Percentiles rank a stretch among this genome's conserved stretches.
These are phyloP conservation scores for Nicotiana sylvestris DNA, from an alignment of 257 asterid species.

Conservation along the genomic window DNA sequence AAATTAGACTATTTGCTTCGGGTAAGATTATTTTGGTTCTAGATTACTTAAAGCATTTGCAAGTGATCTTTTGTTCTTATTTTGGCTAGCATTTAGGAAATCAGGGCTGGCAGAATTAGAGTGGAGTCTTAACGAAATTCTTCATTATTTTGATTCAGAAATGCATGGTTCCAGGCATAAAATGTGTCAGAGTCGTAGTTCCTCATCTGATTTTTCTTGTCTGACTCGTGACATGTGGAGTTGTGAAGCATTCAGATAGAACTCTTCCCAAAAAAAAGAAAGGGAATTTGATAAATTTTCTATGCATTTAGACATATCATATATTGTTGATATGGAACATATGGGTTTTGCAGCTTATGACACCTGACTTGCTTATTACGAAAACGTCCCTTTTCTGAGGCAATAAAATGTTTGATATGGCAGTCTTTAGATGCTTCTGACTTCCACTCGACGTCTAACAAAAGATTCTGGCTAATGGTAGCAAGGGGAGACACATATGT, in stretches of 20 bases:
- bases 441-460: background rate
- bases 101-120: background rate
- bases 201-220: background rate
- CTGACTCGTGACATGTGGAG: background rate
- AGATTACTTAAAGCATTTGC: background rate
- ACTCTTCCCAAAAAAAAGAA: background rate
- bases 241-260: background rate
- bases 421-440: background rate
- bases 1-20: conserved; percentile 56
- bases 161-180: too few relatives aligned
- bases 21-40: conserved; percentile 38
- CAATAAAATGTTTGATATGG: background rate
- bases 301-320: background rate
- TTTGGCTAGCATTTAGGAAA: conserved; percentile 5
- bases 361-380: background rate
- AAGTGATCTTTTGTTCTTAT: background rate
- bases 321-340: background rate
- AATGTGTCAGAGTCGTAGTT: too few relatives aligned
- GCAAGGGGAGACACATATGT: background rate
- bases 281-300: conserved; percentile 5
- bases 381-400: background rate
- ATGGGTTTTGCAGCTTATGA: background rate
- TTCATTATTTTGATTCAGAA: too few relatives aligned
- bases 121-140: background rate
- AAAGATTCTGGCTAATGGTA: background rate